Evolutionary conservation across 306 rosid species (phyloP).

Genomic region (Lathyrus sativus): DNA sequence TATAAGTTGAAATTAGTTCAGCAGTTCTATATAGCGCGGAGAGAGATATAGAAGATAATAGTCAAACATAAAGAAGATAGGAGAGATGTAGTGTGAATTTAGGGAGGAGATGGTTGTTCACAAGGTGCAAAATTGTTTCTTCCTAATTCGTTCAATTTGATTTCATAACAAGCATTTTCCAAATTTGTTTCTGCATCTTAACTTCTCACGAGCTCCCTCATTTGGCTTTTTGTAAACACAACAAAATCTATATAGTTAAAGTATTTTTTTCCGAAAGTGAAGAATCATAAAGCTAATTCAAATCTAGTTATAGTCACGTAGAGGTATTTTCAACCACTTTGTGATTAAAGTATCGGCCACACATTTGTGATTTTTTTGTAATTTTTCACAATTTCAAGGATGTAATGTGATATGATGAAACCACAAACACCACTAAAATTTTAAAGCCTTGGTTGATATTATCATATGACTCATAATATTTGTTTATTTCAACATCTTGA

Average conservation of each 20-base stretch:
- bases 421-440: not conserved
- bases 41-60: not conserved
- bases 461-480: not conserved
- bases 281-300: slow-evolving; percentile 1
- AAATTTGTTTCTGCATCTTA: not conserved
- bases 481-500: not conserved
- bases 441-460: not conserved
- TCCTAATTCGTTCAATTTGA: not conserved
- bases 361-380: not conserved
- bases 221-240: not conserved
- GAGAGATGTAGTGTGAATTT: not conserved
- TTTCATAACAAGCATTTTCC: not conserved
- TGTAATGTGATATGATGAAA: not conserved
- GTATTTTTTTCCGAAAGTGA: not conserved
- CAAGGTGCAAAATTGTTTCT: not conserved
- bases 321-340: not conserved
- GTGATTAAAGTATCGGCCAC: not conserved
- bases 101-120: not conserved
- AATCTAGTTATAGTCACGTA: not conserved
- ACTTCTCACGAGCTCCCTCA: not conserved
- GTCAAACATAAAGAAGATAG: not conserved
- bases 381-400: slow-evolving; percentile 2
- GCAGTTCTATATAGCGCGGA: not conserved
- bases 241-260: not conserved
- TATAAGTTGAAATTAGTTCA: slow-evolving; percentile 4